Conservation (phyloP, 345 rosid genomes). For the Citrus hindsii region DNA sequence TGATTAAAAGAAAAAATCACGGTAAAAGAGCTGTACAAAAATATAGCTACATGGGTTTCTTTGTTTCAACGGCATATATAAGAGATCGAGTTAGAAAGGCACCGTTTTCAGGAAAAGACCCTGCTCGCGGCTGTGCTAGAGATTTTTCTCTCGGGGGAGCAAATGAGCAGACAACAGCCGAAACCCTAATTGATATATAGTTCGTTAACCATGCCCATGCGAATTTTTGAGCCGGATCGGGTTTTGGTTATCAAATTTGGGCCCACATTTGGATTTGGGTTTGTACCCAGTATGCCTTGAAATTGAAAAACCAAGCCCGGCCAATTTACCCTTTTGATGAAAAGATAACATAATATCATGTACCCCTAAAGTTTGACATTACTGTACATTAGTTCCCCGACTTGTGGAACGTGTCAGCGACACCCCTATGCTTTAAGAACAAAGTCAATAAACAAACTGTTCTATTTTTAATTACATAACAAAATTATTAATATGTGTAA, state of each 20-base stretch:
- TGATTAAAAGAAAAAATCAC: neutral
- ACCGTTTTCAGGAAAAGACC: neutral
- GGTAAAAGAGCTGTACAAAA: neutral
- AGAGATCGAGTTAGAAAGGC: neutral
- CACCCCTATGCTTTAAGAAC: neutral
- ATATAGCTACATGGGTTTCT: no score
- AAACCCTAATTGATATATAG: conserved; percentile 6
- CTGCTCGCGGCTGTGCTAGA: neutral
- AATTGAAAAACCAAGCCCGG: neutral
- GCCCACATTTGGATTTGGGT: neutral
- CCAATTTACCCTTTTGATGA: no score
- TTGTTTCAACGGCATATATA: neutral
- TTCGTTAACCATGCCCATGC: neutral
- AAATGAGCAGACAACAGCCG: neutral
- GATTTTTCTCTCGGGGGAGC: neutral
- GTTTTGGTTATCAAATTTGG: neutral
- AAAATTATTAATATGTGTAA: no score
- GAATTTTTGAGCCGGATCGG: neutral
- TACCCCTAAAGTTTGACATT: no score
- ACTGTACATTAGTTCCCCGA: no score
- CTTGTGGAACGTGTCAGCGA: no score
- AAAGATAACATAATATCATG: no score
- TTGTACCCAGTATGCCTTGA: neutral
- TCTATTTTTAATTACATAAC: no score
- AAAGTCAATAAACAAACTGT: neutral